Base-by-base conservation (phyloP, 345 rosid genomes). In the Lumnitzera littorea region DNA sequence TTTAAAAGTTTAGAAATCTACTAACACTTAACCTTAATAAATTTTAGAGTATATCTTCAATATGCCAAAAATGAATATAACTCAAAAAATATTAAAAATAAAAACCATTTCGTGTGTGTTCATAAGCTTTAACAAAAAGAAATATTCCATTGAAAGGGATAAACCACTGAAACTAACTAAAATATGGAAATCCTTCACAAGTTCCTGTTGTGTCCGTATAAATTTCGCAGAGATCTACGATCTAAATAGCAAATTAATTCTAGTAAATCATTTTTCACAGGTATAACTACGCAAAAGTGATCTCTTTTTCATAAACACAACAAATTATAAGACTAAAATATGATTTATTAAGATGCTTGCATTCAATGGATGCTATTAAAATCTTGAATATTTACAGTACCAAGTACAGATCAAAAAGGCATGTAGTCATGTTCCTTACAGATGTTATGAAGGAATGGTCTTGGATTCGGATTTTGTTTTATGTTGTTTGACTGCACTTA, bases 401-500 rank as follows among this genome's bases (percentile, higher is more conserved):
- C 60, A 43, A 41, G 60, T 57, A 57, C 49, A 57, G 49, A 57
- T 57, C 49, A 41, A 57, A 41, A 36, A 0, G 49, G 46, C 46
- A 46, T 16, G 60, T 48, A 41, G 4, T 7, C 49, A 41, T 13
- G 49, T 17, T 57, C 60, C 25, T 57, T 17, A 41, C 60, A 57
- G 13, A 17, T 12, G 24, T 36, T 41, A 15, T 24, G 16, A 27
- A 16, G 46, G 29, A 17, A 15, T 55, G 47, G 47, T 23, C 12
- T 55, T 36, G 43, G 43, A 36, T 36, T 9, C 43, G 11, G 43
- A 36, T 36, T 55, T 55, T 25, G 60, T 36, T 57, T 48, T 57
- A 48, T 20, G 15, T 43, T 57, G 60, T 16, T 57, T 25, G 49
- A 46, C 15, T 41, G 17, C 46, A 57, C 16, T 25, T 16, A 25